A percentile compares a stretch with the other conserved stretches of the same genome.
phyloP scores from a whole-genome alignment of 2,329 filamentous ascomycete species.

The Ciborinia camelliae region DNA sequence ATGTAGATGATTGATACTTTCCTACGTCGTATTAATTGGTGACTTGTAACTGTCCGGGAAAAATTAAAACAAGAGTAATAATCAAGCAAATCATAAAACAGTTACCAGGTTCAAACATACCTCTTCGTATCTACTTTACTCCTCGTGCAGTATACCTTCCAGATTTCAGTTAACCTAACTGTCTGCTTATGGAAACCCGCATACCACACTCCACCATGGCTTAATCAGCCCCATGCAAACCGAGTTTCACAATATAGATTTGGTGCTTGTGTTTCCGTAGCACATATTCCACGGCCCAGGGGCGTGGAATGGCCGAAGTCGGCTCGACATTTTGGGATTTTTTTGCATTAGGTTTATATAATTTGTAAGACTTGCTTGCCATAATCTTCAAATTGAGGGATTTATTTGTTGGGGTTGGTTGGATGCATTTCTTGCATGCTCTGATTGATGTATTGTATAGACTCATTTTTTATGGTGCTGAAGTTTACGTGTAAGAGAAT shows the following conservation, averaged over 20 bases:
- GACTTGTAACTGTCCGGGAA: neutral
- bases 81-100: neutral
- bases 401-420: neutral
- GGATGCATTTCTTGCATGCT: neutral
- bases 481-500: too few species aligned
- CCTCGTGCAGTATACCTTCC: neutral
- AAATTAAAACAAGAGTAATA: neutral
- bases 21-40: neutral
- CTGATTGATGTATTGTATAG: neutral
- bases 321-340: neutral
- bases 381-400: neutral
- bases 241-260: neutral
- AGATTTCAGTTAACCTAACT: neutral
- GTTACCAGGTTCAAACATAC: neutral
- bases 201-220: neutral
- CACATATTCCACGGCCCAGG: neutral
- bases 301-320: slow-evolving; percentile 1
- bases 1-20: too few species aligned
- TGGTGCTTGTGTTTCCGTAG: neutral
- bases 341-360: neutral
- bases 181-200: neutral
- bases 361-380: neutral
- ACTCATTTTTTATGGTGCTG: too few species aligned
- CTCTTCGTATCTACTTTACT: neutral
- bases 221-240: neutral